Evolutionary conservation across 2,329 filamentous ascomycete species (phyloP).

Genomic region (Colletotrichum trifolii): DNA sequence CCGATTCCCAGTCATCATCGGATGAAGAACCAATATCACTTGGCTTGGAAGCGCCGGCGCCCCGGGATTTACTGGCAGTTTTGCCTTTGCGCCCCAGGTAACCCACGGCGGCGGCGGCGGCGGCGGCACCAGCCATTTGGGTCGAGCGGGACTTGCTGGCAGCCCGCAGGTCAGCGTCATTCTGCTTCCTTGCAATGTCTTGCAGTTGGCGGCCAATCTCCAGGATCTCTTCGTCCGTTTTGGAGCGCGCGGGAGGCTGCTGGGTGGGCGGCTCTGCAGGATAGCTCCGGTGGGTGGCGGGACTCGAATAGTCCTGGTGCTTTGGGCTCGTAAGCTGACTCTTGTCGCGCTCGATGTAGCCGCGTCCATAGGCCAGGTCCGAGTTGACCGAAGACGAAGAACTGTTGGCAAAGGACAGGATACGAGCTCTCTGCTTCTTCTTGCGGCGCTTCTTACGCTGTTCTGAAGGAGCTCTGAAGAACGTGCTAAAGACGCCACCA

Average conservation of each 20-base stretch:
- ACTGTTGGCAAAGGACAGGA: conserved; percentile 70
- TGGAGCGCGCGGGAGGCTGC: conserved; percentile 42
- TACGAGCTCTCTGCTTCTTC: conserved; percentile 61
- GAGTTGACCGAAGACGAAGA: conserved; percentile 76
- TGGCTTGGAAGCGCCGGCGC: conserved; percentile 54
- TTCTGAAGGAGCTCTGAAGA: conserved; percentile 72
- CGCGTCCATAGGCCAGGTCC: conserved; percentile 75
- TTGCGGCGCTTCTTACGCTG: conserved; percentile 53
- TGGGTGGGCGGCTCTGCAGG: no score
- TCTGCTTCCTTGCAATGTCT: conserved; percentile 62
- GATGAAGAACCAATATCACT: conserved; percentile 47
- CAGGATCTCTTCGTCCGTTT: conserved; percentile 68
- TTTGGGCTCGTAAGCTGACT: conserved; percentile 47
- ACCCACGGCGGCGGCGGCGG: conserved; percentile 51
- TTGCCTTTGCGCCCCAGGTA: conserved; percentile 54
- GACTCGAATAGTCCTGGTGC: conserved; percentile 33
- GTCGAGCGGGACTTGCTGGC: conserved; percentile 53
- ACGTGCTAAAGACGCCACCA: conserved; percentile 68
- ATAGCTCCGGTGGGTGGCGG: conserved; percentile 35
- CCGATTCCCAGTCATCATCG: conserved; percentile 67
- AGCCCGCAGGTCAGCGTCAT: conserved; percentile 59
- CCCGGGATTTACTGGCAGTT: conserved; percentile 49
- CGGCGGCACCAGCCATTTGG: conserved; percentile 50
- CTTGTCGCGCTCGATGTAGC: conserved; percentile 60
- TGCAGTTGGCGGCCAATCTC: conserved; percentile 66